These are phyloP conservation scores for Chaetomium fimeti DNA, from an alignment of 495 filamentous ascomycete genomes.

Conservation along the genomic window DNA sequence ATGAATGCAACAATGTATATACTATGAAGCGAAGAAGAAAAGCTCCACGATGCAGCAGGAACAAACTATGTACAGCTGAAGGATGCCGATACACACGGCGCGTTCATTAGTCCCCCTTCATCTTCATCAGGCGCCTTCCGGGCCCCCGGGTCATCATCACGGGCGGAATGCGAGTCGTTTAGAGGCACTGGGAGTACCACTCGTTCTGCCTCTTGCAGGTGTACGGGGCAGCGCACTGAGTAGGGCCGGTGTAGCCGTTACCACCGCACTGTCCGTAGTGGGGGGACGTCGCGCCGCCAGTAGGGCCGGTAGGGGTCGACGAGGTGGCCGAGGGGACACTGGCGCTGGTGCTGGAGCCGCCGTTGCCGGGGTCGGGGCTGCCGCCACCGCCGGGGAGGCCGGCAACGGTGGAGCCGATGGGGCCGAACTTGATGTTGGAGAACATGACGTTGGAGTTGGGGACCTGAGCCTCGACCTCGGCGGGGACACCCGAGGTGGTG, in stretches of 20 bases:
- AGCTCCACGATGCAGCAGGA: conserved; percentile 21
- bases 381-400: conserved; percentile 26
- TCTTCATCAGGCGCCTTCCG: not conserved
- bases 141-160: too few species aligned
- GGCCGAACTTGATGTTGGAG: conserved; percentile 71
- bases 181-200: conserved; percentile 27
- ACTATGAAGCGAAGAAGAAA: conserved; percentile 7
- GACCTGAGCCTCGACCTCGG: conserved; percentile 55
- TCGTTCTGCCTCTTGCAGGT: conserved; percentile 34
- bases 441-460: conserved; percentile 54
- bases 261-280: conserved; percentile 48
- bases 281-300: conserved; percentile 14
- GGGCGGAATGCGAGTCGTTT: not conserved
- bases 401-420: conserved; percentile 61
- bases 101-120: not conserved
- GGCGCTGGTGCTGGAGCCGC: conserved; percentile 17
- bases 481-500: conserved; percentile 58
- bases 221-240: conserved; percentile 39
- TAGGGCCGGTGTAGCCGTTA: conserved; percentile 45
- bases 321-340: conserved; percentile 16
- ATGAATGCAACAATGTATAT: too few species aligned
- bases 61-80: conserved; percentile 31
- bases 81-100: conserved; percentile 4
- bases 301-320: conserved; percentile 20
- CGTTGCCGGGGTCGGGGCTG: conserved; percentile 23